Evolutionary conservation across 1,284 basidiomycete species (phyloP).

Genomic region (Moesziomyces globuligerus): DNA sequence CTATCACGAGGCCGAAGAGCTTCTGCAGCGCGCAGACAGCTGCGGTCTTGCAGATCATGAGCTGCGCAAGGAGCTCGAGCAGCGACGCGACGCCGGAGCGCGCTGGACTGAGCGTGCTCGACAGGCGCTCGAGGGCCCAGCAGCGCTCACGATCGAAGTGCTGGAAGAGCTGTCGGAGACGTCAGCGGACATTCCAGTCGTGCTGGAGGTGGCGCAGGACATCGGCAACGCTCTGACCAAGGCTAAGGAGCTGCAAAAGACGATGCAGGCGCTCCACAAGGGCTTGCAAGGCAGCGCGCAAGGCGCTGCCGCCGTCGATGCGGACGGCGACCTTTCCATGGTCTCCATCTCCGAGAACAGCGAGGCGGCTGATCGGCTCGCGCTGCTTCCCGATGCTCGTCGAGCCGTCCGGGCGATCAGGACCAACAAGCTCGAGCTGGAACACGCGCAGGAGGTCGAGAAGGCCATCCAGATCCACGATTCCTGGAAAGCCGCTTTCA

Average conservation of each 20-base stretch:
- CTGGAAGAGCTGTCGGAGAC: conserved; percentile 45
- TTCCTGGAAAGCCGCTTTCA: conserved; percentile 41
- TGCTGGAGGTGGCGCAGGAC: conserved; percentile 37
- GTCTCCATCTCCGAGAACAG: conserved; percentile 36
- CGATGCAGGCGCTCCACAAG: conserved; percentile 26
- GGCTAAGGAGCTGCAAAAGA: conserved; percentile 43
- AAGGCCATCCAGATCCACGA: conserved; percentile 50
- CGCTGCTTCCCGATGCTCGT: conserved; percentile 50
- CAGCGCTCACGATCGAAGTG: conserved; percentile 17
- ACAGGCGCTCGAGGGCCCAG: conserved; percentile 15
- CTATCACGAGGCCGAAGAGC: conserved; percentile 71
- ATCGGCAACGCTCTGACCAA: conserved; percentile 34
- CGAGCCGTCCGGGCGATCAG: conserved; percentile 36
- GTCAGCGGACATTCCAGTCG: conserved; percentile 41
- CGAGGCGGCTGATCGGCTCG: conserved; percentile 33
- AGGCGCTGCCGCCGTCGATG: conserved; percentile 3
- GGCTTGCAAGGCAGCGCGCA: conserved; percentile 14
- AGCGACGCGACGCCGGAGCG: conserved; percentile 35
- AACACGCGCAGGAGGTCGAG: conserved; percentile 31
- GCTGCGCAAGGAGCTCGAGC: conserved; percentile 35
- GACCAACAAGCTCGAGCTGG: conserved; percentile 41
- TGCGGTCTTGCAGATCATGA: conserved; percentile 73
- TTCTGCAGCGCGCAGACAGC: conserved; percentile 76
- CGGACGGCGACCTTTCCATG: conserved; percentile 41
- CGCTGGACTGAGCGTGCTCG: conserved; percentile 43